phyloP scores from a whole-genome alignment of 2,329 filamentous ascomycete species.

The Didymella exigua region DNA sequence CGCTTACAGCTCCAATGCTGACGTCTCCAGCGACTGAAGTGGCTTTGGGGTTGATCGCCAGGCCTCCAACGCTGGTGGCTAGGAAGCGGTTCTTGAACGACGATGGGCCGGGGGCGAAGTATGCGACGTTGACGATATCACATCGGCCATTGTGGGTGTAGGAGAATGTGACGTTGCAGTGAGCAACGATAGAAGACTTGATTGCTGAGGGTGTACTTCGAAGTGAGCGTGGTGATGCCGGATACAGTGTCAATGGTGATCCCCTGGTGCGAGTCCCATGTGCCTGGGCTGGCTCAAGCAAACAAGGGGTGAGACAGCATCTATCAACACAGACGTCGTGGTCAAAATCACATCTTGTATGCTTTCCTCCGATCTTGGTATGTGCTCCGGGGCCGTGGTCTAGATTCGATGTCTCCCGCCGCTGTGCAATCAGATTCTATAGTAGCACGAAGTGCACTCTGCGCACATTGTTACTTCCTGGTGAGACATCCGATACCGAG shows the following conservation, averaged over 20 bases:
- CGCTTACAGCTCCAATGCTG: conserved; percentile 24
- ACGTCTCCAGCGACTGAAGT: conserved; percentile 25
- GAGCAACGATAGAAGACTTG: conserved; percentile 23
- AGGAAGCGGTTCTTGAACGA: conserved; percentile 55
- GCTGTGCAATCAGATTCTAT: neutral
- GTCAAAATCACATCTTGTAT: neutral
- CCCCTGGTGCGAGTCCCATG: neutral
- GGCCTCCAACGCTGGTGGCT: conserved; percentile 54
- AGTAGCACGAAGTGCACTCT: neutral
- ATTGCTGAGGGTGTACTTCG: neutral
- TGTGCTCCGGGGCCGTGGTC: neutral
- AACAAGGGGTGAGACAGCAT: neutral
- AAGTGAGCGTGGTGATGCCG: neutral
- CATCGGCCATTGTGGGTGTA: conserved; percentile 51
- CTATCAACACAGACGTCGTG: neutral
- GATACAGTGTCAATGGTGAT: neutral
- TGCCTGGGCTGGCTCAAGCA: neutral
- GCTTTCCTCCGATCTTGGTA: neutral
- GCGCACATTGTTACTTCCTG: neutral
- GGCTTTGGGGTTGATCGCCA: conserved; percentile 44
- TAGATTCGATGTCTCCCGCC: neutral
- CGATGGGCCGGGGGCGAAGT: conserved; percentile 52
- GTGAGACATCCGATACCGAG: neutral
- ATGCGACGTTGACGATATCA: conserved; percentile 26
- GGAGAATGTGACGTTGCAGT: conserved; percentile 55